A percentile compares a stretch with the other conserved stretches of the same genome.
Conservation (phyloP, 768 basidiomycete genomes). For the Kwoniella shandongensis region DNA sequence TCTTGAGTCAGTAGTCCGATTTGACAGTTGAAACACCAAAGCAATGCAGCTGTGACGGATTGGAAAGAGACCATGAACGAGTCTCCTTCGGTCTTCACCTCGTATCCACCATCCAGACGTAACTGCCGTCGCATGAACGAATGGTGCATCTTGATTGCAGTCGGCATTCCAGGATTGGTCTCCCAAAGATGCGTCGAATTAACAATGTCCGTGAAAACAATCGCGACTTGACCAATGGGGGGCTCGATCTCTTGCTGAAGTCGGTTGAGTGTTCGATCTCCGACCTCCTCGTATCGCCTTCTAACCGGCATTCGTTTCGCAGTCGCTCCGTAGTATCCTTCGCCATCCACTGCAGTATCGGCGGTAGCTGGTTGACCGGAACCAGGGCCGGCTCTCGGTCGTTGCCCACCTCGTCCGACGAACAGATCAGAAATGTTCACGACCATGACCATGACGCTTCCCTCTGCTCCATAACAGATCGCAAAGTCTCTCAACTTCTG, state of each 20-base stretch:
- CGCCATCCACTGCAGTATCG: constrained; percentile 56
- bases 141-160: constrained; percentile 89
- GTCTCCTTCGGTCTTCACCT: constrained; percentile 99
- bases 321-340: constrained; percentile 16
- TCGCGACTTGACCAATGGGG: constrained; percentile 79
- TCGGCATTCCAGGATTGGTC: constrained; percentile 89
- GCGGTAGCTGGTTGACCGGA: constrained; percentile 19
- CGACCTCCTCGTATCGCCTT: constrained; percentile 46
- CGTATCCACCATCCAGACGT: constrained; percentile 89
- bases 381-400: constrained; percentile 51
- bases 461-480: constrained; percentile 91
- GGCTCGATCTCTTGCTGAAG: constrained; percentile 77
- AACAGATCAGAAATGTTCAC: constrained; percentile 79
- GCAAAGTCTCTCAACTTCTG: constrained; percentile 96
- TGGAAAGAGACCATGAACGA: constrained; percentile 99
- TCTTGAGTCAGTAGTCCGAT: constrained; percentile 71
- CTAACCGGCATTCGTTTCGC: constrained; percentile 38
- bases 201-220: constrained; percentile 96
- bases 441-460: constrained; percentile 97
- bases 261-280: constrained; percentile 54
- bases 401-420: constrained; percentile 43
- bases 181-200: constrained; percentile 98
- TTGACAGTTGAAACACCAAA: constrained; percentile 89
- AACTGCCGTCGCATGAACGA: constrained; percentile 77
- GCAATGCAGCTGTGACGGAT: constrained; percentile 75